A percentile compares a stretch with the other conserved stretches of the same genome.
Evolutionary conservation across 139 green algal species (phyloP).

Genomic region (Chloropicon primus): DNA sequence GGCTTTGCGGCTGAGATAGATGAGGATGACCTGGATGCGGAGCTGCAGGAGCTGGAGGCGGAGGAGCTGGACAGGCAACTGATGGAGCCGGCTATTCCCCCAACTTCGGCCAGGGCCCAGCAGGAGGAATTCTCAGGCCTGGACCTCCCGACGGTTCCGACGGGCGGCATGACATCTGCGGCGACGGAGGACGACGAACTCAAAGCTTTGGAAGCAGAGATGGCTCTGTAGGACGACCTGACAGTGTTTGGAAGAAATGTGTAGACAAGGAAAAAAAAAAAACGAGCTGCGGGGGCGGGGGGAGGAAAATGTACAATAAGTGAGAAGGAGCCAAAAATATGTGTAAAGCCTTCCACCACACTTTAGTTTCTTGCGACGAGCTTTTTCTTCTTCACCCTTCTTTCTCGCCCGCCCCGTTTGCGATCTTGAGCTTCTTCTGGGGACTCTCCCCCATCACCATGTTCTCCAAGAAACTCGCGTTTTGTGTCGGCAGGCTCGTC

Average conservation of each 20-base stretch:
- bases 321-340: no score
- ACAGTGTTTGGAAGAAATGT: no score
- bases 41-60: conserved; percentile 49
- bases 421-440: not conserved
- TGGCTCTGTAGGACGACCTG: conserved; percentile 61
- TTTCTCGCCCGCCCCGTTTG: not conserved
- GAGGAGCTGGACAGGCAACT: conserved; percentile 35
- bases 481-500: not conserved
- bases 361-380: no score
- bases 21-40: conserved; percentile 65
- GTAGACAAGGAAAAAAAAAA: no score
- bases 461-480: not conserved
- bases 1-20: conserved; percentile 57
- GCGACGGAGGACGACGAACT: conserved; percentile 70
- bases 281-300: no score
- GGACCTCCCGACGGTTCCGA: not conserved
- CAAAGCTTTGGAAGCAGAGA: conserved; percentile 69
- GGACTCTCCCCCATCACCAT: not conserved
- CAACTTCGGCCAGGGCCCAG: conserved; percentile 21
- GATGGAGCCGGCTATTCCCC: conserved; percentile 24
- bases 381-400: no score
- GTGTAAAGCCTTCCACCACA: no score
- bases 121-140: not conserved
- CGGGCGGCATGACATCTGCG: not conserved
- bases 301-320: no score